Evolutionary conservation across 2,329 filamentous ascomycete genomes (phyloP).

Genomic region (Exophiala lecanii-corni): DNA sequence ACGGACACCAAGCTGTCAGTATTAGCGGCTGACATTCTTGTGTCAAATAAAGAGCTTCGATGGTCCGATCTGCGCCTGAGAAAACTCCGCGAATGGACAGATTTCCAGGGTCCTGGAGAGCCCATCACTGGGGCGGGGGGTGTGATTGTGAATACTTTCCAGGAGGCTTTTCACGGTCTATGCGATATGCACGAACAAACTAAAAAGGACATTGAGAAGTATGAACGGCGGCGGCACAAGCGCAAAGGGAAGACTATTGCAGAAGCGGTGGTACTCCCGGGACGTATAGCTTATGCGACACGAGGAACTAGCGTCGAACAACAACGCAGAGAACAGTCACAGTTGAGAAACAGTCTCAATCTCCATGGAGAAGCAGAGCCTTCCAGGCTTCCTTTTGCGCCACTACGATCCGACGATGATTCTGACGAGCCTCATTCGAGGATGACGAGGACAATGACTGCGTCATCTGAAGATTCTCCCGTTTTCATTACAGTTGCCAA

Average conservation of each 20-base stretch:
- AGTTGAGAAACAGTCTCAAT: constrained; percentile 10
- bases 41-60: constrained; percentile 49
- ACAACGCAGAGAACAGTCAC: constrained; percentile 12
- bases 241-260: constrained; percentile 15
- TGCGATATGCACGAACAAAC: constrained; percentile 46
- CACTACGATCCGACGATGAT: background rate
- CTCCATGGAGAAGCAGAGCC: constrained; percentile 25
- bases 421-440: background rate
- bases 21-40: constrained; percentile 50
- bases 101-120: constrained; percentile 52
- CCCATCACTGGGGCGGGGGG: constrained; percentile 48
- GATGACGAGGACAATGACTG: constrained; percentile 8
- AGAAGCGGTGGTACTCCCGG: constrained; percentile 19
- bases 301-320: constrained; percentile 15
- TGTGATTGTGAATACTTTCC: constrained; percentile 41
- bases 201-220: constrained; percentile 44
- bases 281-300: constrained; percentile 20
- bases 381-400: constrained; percentile 7
- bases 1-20: constrained; percentile 47
- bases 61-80: constrained; percentile 46
- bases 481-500: constrained; percentile 18
- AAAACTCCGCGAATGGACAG: constrained; percentile 48
- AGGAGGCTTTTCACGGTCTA: constrained; percentile 46
- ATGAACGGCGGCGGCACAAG: constrained; percentile 42
- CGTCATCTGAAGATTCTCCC: constrained; percentile 7